Base-by-base conservation (phyloP, 306 rosid genomes). In the Astragalus membranaceus region DNA sequence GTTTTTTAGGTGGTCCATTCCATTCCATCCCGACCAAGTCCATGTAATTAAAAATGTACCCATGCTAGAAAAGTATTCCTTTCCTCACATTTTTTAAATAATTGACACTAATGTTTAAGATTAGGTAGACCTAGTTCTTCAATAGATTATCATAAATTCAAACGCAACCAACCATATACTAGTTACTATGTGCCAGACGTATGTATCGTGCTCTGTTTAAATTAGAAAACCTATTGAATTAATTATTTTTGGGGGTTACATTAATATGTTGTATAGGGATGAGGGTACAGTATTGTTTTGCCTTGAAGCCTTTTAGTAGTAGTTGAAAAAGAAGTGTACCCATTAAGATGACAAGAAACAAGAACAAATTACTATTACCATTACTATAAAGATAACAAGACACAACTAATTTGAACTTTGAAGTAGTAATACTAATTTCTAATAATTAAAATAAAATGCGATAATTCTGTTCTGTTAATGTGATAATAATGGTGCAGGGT, bases 401-500 rank as follows among this genome's bases (percentile, higher is more conserved):
- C 48, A 10, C 11, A 42, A 42, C 11, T 42, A 42, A 42, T 42
- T 42, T 42, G 48, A 10, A 26, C 30, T 26, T 26, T 26, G 30
- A 26, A 26, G 30, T 26, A 42, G 5, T 10, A 10, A 4, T 10
- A n/a, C n/a, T n/a, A 10, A 2, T 10, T 39, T 12, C 5, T 42
- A 42, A 10, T 4, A 33, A 13, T 49, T 14, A 36, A 32, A 32
- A 13, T 43, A 42, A 29, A 26, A 30, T 0, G n/a, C 2, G 33
- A 39, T 39, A 14, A 63, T 51, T 5, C 0, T 67, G 69, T 67
- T 75, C 10, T 6, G 17, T 15, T 0, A 11, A 17, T 4, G 10
- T 26, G 30, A 26, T 26, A 26, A 29, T 20, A 26, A 29, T 20
- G 8, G 47, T 81, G 81, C 75, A 94, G 99, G 99, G 99, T 6